These are phyloP conservation scores for Acacia concinna DNA, from an alignment of 331 rosid species.

Conservation along the genomic window DNA sequence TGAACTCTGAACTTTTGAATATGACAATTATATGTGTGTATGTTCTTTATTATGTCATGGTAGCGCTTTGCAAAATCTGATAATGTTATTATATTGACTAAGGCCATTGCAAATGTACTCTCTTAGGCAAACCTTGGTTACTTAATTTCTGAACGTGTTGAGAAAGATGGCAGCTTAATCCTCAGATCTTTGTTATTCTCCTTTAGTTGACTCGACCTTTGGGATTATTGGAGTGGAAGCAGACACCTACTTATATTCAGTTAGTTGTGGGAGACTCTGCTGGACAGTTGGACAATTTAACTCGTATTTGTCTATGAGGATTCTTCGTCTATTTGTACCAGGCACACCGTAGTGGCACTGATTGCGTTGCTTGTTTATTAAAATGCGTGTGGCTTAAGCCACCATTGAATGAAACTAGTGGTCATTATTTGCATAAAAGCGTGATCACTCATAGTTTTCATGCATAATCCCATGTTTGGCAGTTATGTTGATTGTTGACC, in stretches of 20 bases:
- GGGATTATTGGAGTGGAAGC: neutral
- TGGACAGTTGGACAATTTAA: neutral
- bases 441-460: slow-evolving; percentile 2
- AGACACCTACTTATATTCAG: neutral
- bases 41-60: neutral
- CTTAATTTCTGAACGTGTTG: neutral
- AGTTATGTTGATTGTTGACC: too few species aligned
- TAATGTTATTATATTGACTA: neutral
- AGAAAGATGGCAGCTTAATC: too few species aligned
- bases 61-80: neutral
- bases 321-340: neutral
- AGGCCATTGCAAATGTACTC: neutral
- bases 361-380: neutral
- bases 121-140: neutral
- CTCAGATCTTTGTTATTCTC: neutral
- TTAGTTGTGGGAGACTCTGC: neutral
- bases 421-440: neutral
- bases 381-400: neutral
- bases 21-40: neutral
- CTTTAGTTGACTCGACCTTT: neutral
- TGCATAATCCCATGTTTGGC: neutral
- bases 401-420: neutral
- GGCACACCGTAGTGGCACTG: neutral
- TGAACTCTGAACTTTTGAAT: neutral
- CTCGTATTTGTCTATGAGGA: neutral